Evolutionary conservation across 208 protist species (phyloP), one percentile per base, ranked within the genome.

Genomic region (Trypanosoma melophagium): DNA sequence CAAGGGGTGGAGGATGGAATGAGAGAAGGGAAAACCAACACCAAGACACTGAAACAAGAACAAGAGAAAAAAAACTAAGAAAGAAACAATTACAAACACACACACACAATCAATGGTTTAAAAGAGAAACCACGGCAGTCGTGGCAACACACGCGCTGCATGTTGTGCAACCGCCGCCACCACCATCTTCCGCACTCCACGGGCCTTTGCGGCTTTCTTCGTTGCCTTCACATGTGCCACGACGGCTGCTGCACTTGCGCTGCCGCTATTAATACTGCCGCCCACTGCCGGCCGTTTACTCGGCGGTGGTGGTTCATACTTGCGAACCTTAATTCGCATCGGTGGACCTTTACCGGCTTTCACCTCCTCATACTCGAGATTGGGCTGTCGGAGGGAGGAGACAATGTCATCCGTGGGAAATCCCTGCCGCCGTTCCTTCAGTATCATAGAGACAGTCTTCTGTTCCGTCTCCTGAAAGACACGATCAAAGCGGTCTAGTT

Each of bases 401-500:
- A 89, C 41, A 42, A 77, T 59, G 24, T 93, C 85, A 5, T 79
- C 79, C 7, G 82, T 81, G 54, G 79, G 68, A 41, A 66, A 73
- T 8, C 61, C 47, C 52, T 60, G 50, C 13, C 90, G 87, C 61
- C 85, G 79, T 71, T 96, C 91, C 74, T 90, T 89, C 60, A 83
- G 73, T 66, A 96, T 94, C 13, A 83, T 83, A 66, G 81, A 74
- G 55, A 87, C 66, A 47, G 81, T 67, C 50, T 81, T 80, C 1
- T 74, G 72, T 70, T 94, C 87, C 60, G 93, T 86, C 74, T 94
- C 88, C 60, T 74, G 78, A 63, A 85, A 95, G 35, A 74, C 71
- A 61, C 84, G 79, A 74, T 96, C 92, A 73, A 98, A 97, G 45
- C 69, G 78, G 69, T 97, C 91, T 7, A 98, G 77, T 65, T 98